These are phyloP conservation scores for Acacia crassicarpa DNA, from an alignment of 306 rosid genomes.

Conservation along the genomic window DNA sequence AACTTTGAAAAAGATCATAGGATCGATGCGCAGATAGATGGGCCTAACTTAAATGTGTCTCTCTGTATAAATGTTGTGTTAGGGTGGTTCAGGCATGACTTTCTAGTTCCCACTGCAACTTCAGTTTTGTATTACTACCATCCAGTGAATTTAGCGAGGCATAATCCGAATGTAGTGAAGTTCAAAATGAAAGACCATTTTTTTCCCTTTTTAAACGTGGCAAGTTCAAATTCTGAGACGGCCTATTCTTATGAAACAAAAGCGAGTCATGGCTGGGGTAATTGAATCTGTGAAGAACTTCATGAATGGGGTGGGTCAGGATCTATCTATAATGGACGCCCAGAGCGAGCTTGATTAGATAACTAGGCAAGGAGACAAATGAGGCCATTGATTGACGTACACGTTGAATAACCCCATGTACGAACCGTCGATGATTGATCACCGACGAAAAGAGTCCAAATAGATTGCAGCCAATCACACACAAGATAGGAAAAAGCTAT, in stretches of 20 bases:
- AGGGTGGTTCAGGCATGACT: constrained; percentile 21
- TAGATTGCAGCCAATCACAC: not conserved
- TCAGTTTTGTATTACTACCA: not conserved
- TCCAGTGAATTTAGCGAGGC: constrained; percentile 2
- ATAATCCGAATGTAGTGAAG: constrained; percentile 12
- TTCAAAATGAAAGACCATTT: constrained; percentile 4
- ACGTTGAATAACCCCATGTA: not conserved
- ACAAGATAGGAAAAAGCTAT: not conserved
- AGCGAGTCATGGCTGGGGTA: constrained; percentile 28
- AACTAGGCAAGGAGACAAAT: constrained; percentile 1
- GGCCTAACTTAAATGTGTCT: constrained; percentile 44
- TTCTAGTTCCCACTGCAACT: constrained; percentile 27
- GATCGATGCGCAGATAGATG: constrained; percentile 41
- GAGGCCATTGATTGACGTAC: constrained; percentile 24
- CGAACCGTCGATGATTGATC: not conserved
- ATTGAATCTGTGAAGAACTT: constrained; percentile 45
- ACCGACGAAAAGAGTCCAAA: not conserved
- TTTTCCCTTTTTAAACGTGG: constrained; percentile 19
- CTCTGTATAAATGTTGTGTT: not conserved
- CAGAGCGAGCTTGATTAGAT: constrained; percentile 32
- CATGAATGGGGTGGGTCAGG: constrained; percentile 51
- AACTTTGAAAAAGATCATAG: constrained; percentile 33
- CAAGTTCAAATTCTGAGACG: constrained; percentile 36
- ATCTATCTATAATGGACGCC: constrained; percentile 40
- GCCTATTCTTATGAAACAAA: constrained; percentile 36